These are phyloP conservation scores for Triticum urartu DNA, from an alignment of 176 grass and related monocot species.

Conservation along the genomic window DNA sequence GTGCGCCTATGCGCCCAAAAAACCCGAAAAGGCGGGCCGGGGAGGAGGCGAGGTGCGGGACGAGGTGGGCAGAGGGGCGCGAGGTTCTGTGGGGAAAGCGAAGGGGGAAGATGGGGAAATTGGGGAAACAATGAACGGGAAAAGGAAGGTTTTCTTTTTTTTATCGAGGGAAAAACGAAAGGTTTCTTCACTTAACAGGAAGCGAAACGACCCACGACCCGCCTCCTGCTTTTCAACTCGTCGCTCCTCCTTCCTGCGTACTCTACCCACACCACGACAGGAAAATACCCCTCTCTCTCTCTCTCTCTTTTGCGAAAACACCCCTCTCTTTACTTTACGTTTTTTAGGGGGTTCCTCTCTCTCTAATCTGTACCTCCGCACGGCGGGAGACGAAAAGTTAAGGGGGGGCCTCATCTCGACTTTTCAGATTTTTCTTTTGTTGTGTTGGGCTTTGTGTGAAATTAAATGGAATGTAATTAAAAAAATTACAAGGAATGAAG, in stretches of 20 bases:
- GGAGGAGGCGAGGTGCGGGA: neutral
- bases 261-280: neutral
- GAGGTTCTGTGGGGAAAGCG: conserved; percentile 14
- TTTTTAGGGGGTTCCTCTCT: too few relatives aligned
- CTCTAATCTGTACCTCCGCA: too few relatives aligned
- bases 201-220: neutral
- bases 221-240: neutral
- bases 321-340: too few relatives aligned
- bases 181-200: conserved; percentile 6
- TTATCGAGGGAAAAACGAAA: neutral
- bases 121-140: neutral
- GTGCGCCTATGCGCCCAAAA: neutral
- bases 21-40: neutral
- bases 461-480: too few relatives aligned
- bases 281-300: too few relatives aligned
- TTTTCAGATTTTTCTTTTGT: too few relatives aligned
- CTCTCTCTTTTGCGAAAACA: too few relatives aligned
- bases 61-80: too few relatives aligned
- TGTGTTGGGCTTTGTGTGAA: too few relatives aligned
- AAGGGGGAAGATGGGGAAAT: neutral
- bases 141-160: neutral
- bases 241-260: neutral
- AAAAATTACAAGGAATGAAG: too few relatives aligned
- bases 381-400: too few relatives aligned
- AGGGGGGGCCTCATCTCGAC: too few relatives aligned